Percentiles rank a stretch among this genome's conserved stretches.
Evolutionary conservation across 2,329 filamentous ascomycete species (phyloP).

Genomic region (Paecilomyces dactylethromorphus): DNA sequence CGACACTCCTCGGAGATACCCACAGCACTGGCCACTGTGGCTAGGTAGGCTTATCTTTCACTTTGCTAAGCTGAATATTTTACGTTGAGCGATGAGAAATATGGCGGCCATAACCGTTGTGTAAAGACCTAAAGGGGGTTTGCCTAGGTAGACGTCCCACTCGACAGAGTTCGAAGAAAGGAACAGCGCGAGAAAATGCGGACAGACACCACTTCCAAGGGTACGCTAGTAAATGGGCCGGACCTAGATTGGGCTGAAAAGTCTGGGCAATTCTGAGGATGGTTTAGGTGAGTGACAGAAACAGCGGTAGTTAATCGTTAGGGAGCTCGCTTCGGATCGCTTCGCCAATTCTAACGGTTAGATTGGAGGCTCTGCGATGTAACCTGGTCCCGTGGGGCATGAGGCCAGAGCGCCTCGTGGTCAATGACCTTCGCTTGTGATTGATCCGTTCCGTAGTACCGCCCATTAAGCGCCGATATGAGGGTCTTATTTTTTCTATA

Average conservation of each 20-base stretch:
- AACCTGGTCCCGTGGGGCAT: not conserved
- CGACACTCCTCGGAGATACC: not conserved
- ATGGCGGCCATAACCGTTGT: not conserved
- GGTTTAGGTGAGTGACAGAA: not conserved
- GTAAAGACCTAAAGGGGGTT: not conserved
- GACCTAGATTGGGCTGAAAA: not conserved
- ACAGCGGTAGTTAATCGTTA: not conserved
- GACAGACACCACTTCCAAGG: not conserved
- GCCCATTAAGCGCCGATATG: not conserved
- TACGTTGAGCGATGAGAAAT: not conserved
- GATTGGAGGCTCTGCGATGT: not conserved
- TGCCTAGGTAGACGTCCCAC: no score
- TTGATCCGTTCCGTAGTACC: not conserved
- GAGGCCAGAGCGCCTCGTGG: no score
- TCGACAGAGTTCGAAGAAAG: no score
- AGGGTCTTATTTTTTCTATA: not conserved
- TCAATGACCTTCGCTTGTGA: not conserved
- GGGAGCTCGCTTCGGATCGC: not conserved
- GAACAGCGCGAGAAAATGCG: not conserved
- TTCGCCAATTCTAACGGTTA: not conserved
- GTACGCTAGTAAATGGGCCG: not conserved
- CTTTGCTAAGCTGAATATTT: not conserved
- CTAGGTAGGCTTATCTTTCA: not conserved
- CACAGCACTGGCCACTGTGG: not conserved
- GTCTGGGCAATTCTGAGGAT: not conserved